phyloP scores from a whole-genome alignment of 441 rosid genomes.

The Erysimum cheiri region DNA sequence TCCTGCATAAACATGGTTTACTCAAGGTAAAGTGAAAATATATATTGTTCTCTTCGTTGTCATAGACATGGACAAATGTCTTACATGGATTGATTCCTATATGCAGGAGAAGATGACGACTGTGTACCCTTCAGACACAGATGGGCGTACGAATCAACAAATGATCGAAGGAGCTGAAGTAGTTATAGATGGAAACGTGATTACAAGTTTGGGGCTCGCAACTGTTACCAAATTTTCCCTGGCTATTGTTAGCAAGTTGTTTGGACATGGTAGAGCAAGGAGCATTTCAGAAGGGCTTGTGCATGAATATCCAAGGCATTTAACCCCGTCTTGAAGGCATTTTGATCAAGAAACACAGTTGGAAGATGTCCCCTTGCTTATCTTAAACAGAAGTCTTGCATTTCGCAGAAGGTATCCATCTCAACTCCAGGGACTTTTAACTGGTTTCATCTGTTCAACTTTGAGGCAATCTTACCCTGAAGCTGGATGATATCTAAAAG shows the following conservation, averaged over 20 bases:
- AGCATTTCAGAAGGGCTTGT: conserved; percentile 92
- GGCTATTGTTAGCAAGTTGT: conserved; percentile 78
- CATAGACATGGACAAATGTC: conserved; percentile 21
- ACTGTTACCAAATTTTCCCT: conserved; percentile 73
- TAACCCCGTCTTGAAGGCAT: conserved; percentile 25
- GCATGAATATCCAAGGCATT: conserved; percentile 66
- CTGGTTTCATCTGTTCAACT: conserved; percentile 6
- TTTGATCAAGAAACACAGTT: conserved; percentile 27
- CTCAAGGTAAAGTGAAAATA: conserved; percentile 58
- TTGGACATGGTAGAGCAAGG: conserved; percentile 82
- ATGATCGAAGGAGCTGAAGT: conserved; percentile 62
- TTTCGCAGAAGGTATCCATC: conserved; percentile 1
- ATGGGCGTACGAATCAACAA: conserved; percentile 39
- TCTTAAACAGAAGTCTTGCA: neutral
- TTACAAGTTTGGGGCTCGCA: conserved; percentile 79
- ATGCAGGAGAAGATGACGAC: conserved; percentile 70
- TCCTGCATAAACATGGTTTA: conserved; percentile 71
- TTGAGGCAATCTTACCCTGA: neutral
- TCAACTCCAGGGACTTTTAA: neutral
- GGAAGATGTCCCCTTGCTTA: conserved; percentile 9
- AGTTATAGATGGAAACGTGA: conserved; percentile 86
- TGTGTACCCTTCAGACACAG: conserved; percentile 58
- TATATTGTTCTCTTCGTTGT: conserved; percentile 3
- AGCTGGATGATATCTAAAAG: neutral
- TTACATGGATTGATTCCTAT: conserved; percentile 13